Percentiles rank a stretch among this genome's conserved stretches.
These are phyloP conservation scores for Thraustochytrium sp. DNA, from an alignment of 352 stramenopile genomes.

Conservation along the genomic window DNA sequence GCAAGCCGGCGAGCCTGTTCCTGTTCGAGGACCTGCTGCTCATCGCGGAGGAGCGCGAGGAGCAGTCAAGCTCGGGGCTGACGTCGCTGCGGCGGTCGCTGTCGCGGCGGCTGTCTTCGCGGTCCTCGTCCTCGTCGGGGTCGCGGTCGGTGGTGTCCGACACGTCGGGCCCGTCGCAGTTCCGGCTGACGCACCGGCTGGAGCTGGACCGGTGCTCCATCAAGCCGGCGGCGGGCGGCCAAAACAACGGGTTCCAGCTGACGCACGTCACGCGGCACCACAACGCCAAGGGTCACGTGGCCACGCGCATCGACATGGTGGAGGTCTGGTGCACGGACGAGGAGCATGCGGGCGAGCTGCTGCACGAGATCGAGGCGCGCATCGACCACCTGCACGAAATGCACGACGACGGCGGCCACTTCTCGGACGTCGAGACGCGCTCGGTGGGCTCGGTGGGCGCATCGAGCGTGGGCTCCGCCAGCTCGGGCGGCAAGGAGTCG, in stretches of 20 bases:
- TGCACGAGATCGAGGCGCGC: neutral
- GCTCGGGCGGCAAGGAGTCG: neutral
- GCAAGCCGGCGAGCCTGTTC: neutral
- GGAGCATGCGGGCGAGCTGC: neutral
- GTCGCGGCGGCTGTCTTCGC: neutral
- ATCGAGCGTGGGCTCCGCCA: neutral
- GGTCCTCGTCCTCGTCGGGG: neutral
- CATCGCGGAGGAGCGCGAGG: neutral
- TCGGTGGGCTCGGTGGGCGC: neutral
- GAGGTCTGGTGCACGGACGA: neutral
- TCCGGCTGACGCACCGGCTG: neutral
- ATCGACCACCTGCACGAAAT: neutral
- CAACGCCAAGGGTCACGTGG: neutral
- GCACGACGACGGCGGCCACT: neutral
- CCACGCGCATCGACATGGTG: conserved; percentile 26
- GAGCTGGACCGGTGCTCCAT: neutral
- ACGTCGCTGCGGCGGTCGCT: neutral
- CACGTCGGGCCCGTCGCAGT: neutral
- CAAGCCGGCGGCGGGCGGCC: neutral
- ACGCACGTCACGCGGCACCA: conserved; percentile 16
- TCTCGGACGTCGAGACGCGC: neutral
- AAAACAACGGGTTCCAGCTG: conserved; percentile 6
- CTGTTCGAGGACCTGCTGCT: conserved; percentile 18
- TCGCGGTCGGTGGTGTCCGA: neutral
- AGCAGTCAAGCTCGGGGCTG: neutral